These are phyloP conservation scores for Microascus cirrosus DNA, from an alignment of 2,329 filamentous ascomycete genomes.

Conservation along the genomic window DNA sequence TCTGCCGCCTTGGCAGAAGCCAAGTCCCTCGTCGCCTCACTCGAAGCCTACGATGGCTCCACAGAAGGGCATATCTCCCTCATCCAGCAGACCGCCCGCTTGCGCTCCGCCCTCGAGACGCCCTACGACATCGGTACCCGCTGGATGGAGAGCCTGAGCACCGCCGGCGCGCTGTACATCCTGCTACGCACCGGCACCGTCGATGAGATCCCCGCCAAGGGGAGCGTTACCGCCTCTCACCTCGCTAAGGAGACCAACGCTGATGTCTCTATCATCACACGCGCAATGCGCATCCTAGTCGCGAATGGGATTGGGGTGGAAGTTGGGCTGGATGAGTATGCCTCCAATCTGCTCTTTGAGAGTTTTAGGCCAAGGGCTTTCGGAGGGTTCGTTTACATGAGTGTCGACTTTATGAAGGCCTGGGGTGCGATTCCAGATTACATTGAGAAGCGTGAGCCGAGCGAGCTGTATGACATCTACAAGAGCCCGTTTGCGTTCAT, in stretches of 20 bases:
- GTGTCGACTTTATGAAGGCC: conserved; percentile 17
- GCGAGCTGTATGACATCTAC: conserved; percentile 14
- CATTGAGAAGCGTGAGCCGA: conserved; percentile 13
- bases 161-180: conserved; percentile 10
- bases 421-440: conserved; percentile 14
- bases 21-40: conserved; percentile 12
- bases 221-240: conserved; percentile 8
- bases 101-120: conserved; percentile 10
- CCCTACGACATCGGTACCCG: conserved; percentile 11
- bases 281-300: conserved; percentile 18
- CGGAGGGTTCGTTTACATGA: conserved; percentile 19
- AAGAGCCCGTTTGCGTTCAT: conserved; percentile 18
- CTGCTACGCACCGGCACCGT: conserved; percentile 10
- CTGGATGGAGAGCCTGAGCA: conserved; percentile 12
- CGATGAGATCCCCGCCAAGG: conserved; percentile 9
- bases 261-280: conserved; percentile 17
- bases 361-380: conserved; percentile 15
- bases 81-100: conserved; percentile 10
- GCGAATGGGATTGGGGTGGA: conserved; percentile 18
- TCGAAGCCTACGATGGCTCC: conserved; percentile 12
- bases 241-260: conserved; percentile 14
- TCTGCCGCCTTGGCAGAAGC: conserved; percentile 15
- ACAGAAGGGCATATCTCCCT: conserved; percentile 8
- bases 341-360: conserved; percentile 19
- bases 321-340: conserved; percentile 16